A percentile compares a stretch with the other conserved stretches of the same genome.
phyloP scores from a whole-genome alignment of 192 early-diverging fungal genomes.

The Podila epigama region DNA sequence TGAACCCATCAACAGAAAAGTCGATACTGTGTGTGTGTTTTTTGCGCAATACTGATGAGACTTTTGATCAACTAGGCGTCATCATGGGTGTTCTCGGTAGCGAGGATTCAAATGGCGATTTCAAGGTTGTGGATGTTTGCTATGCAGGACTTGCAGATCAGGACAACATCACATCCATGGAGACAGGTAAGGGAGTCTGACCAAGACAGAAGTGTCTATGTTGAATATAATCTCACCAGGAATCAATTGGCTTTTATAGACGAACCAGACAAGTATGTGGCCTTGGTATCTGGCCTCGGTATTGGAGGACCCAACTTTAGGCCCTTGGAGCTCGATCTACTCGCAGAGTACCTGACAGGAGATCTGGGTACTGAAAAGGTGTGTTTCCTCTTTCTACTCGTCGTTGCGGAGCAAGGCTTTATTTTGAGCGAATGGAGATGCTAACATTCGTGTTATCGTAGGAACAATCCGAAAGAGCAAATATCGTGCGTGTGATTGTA shows the following conservation, averaged over 20 bases:
- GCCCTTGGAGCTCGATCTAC: slow-evolving; percentile 70
- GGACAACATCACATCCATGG: slow-evolving; percentile 23
- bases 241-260: slow-evolving; percentile 6
- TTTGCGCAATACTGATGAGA: not conserved
- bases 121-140: slow-evolving; percentile 87
- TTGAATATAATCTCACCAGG: not conserved
- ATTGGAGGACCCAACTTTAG: slow-evolving; percentile 59
- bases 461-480: slow-evolving; percentile 62
- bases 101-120: slow-evolving; percentile 79
- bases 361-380: slow-evolving; percentile 66
- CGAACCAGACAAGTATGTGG: slow-evolving; percentile 70
- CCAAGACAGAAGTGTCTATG: too few relatives aligned
- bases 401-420: not conserved
- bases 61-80: slow-evolving; percentile 57
- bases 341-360: slow-evolving; percentile 83
- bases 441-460: slow-evolving; percentile 15
- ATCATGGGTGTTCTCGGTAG: slow-evolving; percentile 81
- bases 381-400: not conserved
- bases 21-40: not conserved
- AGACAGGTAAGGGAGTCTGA: slow-evolving; percentile 31
- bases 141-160: slow-evolving; percentile 73
- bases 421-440: not conserved
- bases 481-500: slow-evolving; percentile 77
- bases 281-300: slow-evolving; percentile 83
- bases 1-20: too few relatives aligned